phyloP scores from a whole-genome alignment of 306 rosid species.

The Acacia acuminata region DNA sequence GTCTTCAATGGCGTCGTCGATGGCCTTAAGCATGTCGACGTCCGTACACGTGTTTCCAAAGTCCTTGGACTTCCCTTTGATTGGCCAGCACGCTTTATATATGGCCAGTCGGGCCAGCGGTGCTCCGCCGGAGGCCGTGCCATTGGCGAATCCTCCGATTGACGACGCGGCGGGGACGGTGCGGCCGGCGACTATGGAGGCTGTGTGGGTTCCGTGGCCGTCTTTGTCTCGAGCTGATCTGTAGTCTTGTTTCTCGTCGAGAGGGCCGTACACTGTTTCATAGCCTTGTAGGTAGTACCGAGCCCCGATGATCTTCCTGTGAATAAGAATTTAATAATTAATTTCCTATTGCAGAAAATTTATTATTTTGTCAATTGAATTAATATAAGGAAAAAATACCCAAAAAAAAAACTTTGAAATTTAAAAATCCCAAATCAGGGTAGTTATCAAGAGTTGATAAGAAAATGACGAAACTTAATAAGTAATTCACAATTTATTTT shows the following conservation, averaged over 20 bases:
- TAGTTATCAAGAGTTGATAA: no score
- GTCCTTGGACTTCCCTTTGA: slow-evolving; percentile 55
- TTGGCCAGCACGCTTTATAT: slow-evolving; percentile 96
- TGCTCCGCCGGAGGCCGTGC: slow-evolving; percentile 83
- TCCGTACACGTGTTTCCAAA: slow-evolving; percentile 69
- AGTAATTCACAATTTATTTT: no score
- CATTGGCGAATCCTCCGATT: slow-evolving; percentile 69
- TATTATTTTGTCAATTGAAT: not conserved
- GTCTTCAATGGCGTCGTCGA: slow-evolving; percentile 87
- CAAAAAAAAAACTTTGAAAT: no score
- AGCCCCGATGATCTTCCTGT: slow-evolving; percentile 84
- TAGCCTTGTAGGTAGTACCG: slow-evolving; percentile 78
- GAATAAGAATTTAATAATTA: not conserved
- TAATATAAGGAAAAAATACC: no score
- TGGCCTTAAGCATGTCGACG: slow-evolving; percentile 78
- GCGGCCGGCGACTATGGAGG: slow-evolving; percentile 83
- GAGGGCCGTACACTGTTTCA: slow-evolving; percentile 45
- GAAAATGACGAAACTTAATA: no score
- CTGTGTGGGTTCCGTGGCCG: slow-evolving; percentile 91
- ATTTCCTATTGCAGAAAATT: not conserved
- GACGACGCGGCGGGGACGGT: slow-evolving; percentile 47
- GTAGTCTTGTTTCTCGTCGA: slow-evolving; percentile 62
- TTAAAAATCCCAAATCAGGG: no score
- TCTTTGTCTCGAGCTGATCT: slow-evolving; percentile 82
- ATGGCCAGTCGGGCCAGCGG: slow-evolving; percentile 74